Evolutionary conservation across 1,284 basidiomycete genomes (phyloP).

Genomic region (Puccinia novopanici): DNA sequence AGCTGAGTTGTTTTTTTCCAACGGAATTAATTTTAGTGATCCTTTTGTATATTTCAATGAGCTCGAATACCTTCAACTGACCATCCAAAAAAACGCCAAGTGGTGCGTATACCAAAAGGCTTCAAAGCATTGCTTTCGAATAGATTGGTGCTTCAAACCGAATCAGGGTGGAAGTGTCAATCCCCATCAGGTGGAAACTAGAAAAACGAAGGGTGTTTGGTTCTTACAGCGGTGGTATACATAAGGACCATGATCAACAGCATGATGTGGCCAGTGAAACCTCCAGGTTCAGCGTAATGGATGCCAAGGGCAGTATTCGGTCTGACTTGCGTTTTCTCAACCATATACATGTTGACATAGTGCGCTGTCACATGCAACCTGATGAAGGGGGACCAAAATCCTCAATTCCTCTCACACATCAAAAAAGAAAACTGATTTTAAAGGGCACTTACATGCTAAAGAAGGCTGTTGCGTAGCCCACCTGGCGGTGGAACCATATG

Average conservation of each 20-base stretch:
- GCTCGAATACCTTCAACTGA: slow-evolving; percentile 57
- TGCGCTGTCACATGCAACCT: slow-evolving; percentile 50
- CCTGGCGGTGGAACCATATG: slow-evolving; percentile 50
- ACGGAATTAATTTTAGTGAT: background rate
- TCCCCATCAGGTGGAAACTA: background rate
- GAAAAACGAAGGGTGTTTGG: background rate
- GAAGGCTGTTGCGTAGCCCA: slow-evolving; percentile 40
- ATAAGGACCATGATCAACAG: slow-evolving; percentile 72
- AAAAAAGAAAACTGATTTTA: background rate
- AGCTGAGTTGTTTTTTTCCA: slow-evolving; percentile 22
- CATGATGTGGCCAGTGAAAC: slow-evolving; percentile 78
- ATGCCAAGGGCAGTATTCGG: slow-evolving; percentile 47
- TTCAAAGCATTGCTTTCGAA: slow-evolving; percentile 82
- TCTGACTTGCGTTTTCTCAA: slow-evolving; percentile 48
- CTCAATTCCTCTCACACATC: too few species aligned
- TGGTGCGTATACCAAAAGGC: slow-evolving; percentile 92
- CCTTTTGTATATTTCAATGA: background rate
- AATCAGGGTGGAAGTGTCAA: background rate
- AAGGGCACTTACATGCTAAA: slow-evolving; percentile 30
- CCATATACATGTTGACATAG: slow-evolving; percentile 48
- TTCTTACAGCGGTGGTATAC: slow-evolving; percentile 56
- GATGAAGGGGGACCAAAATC: background rate
- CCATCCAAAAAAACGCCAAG: slow-evolving; percentile 86
- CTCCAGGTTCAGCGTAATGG: slow-evolving; percentile 62
- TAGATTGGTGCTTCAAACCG: slow-evolving; percentile 74